A percentile compares a stretch with the other conserved stretches of the same genome.
These are phyloP conservation scores for Tothia fuscella DNA, from an alignment of 2,329 filamentous ascomycete species.

Conservation along the genomic window DNA sequence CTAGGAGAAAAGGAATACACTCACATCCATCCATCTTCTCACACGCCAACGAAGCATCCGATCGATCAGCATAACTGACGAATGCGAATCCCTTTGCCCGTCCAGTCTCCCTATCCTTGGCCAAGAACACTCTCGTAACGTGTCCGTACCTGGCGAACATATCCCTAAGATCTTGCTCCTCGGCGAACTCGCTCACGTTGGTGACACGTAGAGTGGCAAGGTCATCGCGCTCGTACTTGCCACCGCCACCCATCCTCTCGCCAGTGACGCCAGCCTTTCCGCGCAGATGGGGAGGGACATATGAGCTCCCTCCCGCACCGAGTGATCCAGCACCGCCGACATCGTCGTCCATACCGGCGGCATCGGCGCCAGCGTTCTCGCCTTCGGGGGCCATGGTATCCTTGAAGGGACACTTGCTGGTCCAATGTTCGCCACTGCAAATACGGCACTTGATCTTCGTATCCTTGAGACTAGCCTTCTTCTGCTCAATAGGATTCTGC, in stretches of 20 bases:
- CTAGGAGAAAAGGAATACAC: conserved; percentile 21
- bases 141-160: conserved; percentile 97
- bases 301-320: conserved; percentile 63
- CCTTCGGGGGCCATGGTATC: conserved; percentile 89
- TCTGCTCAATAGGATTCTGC: conserved; percentile 60
- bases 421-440: conserved; percentile 98
- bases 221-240: conserved; percentile 91
- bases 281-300: conserved; percentile 87
- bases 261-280: conserved; percentile 52
- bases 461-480: conserved; percentile 70
- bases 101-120: conserved; percentile 93
- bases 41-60: conserved; percentile 83
- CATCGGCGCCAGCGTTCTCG: conserved; percentile 28
- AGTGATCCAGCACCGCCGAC: conserved; percentile 41
- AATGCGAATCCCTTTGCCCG: conserved; percentile 98
- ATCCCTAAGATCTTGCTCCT: conserved; percentile 88
- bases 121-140: conserved; percentile 93
- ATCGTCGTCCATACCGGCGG: conserved; percentile 35
- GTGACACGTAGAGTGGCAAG: conserved; percentile 92
- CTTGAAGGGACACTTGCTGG: conserved; percentile 97
- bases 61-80: conserved; percentile 86
- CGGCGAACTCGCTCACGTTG: conserved; percentile 96
- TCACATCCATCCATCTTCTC: conserved; percentile 95
- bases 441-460: conserved; percentile 99
- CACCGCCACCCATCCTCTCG: conserved; percentile 67